Conservation (phyloP, 805 yeast genomes). For the Lachancea fermentati region DNA sequence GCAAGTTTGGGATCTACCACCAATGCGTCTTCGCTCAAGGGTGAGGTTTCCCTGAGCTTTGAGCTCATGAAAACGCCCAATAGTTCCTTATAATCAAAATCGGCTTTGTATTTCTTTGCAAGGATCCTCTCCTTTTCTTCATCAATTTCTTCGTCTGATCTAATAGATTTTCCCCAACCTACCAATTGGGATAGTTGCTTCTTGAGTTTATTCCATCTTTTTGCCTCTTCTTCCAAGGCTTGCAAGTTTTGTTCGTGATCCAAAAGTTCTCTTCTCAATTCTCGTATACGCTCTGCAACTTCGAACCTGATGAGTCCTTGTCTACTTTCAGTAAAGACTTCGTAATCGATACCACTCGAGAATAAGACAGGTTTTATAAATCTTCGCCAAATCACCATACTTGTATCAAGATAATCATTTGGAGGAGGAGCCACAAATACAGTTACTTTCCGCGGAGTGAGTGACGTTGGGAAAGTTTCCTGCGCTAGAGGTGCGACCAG, state of each 20-base stretch:
- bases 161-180: background rate
- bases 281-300: conserved; percentile 80
- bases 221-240: conserved; percentile 16
- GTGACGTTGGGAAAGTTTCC: conserved; percentile 41
- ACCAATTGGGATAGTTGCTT: conserved; percentile 8
- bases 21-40: conserved; percentile 43
- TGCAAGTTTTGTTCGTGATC: conserved; percentile 24
- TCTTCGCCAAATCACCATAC: conserved; percentile 66
- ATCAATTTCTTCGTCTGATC: conserved; percentile 9
- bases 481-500: conserved; percentile 51
- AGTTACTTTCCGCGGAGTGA: conserved; percentile 66
- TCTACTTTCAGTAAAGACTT: conserved; percentile 64
- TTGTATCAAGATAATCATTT: conserved; percentile 74
- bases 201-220: conserved; percentile 20
- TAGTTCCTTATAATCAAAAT: conserved; percentile 41
- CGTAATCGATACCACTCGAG: conserved; percentile 80
- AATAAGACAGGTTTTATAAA: conserved; percentile 82
- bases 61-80: conserved; percentile 52
- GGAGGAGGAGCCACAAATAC: conserved; percentile 97
- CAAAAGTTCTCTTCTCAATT: conserved; percentile 47
- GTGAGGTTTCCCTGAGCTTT: conserved; percentile 23
- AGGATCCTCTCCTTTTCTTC: conserved; percentile 18
- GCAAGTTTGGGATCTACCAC: conserved; percentile 40
- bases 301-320: conserved; percentile 83
- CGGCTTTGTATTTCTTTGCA: conserved; percentile 27